Conservation (phyloP, 805 yeast genomes). For the Kodamaea restingae region DNA sequence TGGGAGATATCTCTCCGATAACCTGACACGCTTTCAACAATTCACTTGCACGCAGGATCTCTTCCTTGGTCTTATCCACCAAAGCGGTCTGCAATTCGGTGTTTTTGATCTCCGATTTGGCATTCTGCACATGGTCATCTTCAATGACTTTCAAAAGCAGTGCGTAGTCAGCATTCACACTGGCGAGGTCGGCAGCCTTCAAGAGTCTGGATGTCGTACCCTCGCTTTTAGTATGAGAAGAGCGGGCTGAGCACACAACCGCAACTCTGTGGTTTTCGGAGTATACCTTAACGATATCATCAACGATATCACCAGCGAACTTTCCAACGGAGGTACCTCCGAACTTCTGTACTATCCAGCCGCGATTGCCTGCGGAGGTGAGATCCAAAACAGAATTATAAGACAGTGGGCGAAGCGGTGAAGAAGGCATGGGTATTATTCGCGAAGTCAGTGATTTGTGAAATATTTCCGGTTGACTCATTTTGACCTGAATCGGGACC, state of each 20-base stretch:
- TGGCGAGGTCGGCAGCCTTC: slow-evolving; percentile 76
- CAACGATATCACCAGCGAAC: slow-evolving; percentile 80
- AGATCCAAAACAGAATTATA: slow-evolving; percentile 42
- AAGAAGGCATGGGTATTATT: slow-evolving; percentile 3
- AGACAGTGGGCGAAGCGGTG: slow-evolving; percentile 19
- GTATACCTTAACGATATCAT: slow-evolving; percentile 73
- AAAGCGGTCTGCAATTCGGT: slow-evolving; percentile 48
- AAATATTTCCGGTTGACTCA: slow-evolving; percentile 5
- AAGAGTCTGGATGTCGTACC: slow-evolving; percentile 91
- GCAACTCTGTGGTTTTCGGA: slow-evolving; percentile 66
- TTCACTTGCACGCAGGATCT: slow-evolving; percentile 64
- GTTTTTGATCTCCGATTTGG: slow-evolving; percentile 48
- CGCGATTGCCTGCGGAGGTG: slow-evolving; percentile 12
- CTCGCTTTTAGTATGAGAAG: slow-evolving; percentile 84
- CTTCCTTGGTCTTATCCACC: slow-evolving; percentile 55
- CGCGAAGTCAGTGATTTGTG: neutral
- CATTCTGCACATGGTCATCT: slow-evolving; percentile 76
- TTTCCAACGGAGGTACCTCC: slow-evolving; percentile 98
- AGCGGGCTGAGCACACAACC: slow-evolving; percentile 94
- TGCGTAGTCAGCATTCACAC: slow-evolving; percentile 55
- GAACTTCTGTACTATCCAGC: slow-evolving; percentile 72
- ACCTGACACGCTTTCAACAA: slow-evolving; percentile 83
- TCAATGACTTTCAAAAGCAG: slow-evolving; percentile 62
- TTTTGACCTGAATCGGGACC: neutral
- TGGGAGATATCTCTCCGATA: slow-evolving; percentile 84